Evolutionary conservation across 306 rosid genomes (phyloP).

Genomic region (Corylus avellana): DNA sequence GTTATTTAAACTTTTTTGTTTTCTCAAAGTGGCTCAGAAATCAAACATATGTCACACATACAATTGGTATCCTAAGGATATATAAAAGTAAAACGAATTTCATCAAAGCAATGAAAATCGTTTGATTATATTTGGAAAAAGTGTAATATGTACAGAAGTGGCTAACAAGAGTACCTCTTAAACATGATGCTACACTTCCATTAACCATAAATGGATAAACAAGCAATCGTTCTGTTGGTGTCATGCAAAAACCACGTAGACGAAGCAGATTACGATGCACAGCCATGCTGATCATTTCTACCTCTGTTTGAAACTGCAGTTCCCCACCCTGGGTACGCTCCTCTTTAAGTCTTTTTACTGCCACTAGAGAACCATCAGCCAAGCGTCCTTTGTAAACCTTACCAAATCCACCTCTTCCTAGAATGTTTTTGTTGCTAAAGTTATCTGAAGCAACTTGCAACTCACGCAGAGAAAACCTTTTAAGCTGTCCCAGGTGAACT

Average conservation of each 20-base stretch:
- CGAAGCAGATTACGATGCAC: constrained; percentile 96
- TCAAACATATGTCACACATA: not conserved
- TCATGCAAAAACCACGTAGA: constrained; percentile 92
- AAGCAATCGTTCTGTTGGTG: constrained; percentile 93
- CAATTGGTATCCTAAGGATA: not conserved
- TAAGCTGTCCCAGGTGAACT: constrained; percentile 93
- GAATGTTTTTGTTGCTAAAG: constrained; percentile 74
- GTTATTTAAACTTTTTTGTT: not conserved
- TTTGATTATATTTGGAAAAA: not conserved
- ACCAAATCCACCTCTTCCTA: constrained; percentile 97
- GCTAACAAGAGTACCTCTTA: constrained; percentile 61
- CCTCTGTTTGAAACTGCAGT: constrained; percentile 94
- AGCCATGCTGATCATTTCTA: constrained; percentile 96
- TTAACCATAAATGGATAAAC: constrained; percentile 91
- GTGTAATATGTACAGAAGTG: not conserved
- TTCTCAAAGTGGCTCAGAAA: not conserved
- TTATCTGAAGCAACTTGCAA: constrained; percentile 91
- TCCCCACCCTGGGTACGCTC: constrained; percentile 88
- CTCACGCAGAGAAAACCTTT: constrained; percentile 86
- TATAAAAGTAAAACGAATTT: not conserved
- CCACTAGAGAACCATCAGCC: constrained; percentile 87
- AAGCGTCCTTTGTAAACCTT: constrained; percentile 94
- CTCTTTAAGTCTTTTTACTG: constrained; percentile 93
- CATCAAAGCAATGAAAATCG: constrained; percentile 3
- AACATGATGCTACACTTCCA: constrained; percentile 96